phyloP scores from a whole-genome alignment of 73 alveolate species.

The Blepharisma japonicum region DNA sequence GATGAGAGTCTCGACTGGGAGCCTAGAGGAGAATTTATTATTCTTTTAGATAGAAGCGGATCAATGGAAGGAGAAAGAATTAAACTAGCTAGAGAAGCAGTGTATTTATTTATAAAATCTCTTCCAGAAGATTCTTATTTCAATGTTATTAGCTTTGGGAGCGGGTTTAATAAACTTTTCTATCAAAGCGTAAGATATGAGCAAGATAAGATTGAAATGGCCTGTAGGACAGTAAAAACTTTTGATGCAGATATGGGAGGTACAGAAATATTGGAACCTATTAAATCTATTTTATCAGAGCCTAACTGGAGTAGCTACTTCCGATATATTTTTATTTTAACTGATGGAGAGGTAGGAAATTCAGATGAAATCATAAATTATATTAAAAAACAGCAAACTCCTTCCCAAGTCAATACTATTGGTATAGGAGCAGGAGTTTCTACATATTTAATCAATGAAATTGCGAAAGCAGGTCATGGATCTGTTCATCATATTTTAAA shows the following conservation, averaged over 20 bases:
- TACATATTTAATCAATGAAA: conserved; percentile 36
- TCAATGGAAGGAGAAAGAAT: conserved; percentile 81
- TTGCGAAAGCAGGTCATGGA: conserved; percentile 57
- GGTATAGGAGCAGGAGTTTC: conserved; percentile 62
- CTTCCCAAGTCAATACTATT: conserved; percentile 48
- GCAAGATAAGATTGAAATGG: conserved; percentile 46
- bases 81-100: conserved; percentile 67
- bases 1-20: not conserved
- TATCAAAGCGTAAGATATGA: conserved; percentile 37
- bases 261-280: conserved; percentile 76
- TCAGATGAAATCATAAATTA: conserved; percentile 54
- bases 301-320: conserved; percentile 32
- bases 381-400: conserved; percentile 39
- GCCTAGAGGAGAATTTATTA: conserved; percentile 46
- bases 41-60: conserved; percentile 84
- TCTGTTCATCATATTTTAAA: no score
- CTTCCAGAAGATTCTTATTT: conserved; percentile 67
- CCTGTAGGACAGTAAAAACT: conserved; percentile 35
- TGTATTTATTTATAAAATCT: conserved; percentile 64
- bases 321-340: conserved; percentile 70
- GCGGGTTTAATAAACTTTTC: conserved; percentile 37
- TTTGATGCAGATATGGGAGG: conserved; percentile 91
- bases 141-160: conserved; percentile 78
- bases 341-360: conserved; percentile 88
- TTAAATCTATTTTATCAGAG: conserved; percentile 50